Evolutionary conservation across 1,284 basidiomycete genomes (phyloP).

Genomic region (Sporisorium scitamineum): DNA sequence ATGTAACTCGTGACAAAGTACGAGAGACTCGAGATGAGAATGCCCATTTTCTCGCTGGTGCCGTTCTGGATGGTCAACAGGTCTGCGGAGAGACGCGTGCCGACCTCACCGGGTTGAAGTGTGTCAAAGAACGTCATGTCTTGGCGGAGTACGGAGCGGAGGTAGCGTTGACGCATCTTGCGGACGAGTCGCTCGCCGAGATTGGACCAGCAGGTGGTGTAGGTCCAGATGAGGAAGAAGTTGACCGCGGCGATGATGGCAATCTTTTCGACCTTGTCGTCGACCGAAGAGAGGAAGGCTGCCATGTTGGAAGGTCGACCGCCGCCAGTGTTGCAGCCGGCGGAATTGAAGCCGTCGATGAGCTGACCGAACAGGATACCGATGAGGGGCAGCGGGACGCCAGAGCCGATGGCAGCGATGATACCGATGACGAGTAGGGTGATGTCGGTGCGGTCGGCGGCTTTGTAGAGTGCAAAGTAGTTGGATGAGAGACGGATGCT

Average conservation of each 20-base stretch:
- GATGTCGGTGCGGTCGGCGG: constrained; percentile 36
- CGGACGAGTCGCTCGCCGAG: constrained; percentile 60
- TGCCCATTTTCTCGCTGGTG: constrained; percentile 62
- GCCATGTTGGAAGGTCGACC: constrained; percentile 25
- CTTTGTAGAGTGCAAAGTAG: constrained; percentile 53
- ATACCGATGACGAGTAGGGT: constrained; percentile 48
- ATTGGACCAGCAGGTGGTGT: constrained; percentile 61
- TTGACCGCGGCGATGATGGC: constrained; percentile 60
- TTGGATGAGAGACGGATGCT: constrained; percentile 40
- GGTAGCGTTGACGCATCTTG: constrained; percentile 70
- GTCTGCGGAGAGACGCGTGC: constrained; percentile 54
- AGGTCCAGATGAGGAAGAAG: constrained; percentile 64
- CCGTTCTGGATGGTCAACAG: constrained; percentile 61
- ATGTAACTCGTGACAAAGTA: constrained; percentile 61
- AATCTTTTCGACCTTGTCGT: constrained; percentile 57
- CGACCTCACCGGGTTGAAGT: constrained; percentile 56
- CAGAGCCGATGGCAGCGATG: constrained; percentile 56
- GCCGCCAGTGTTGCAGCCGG: constrained; percentile 27
- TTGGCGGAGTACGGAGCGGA: constrained; percentile 70
- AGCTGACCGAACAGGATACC: constrained; percentile 62
- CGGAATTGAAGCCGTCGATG: constrained; percentile 60
- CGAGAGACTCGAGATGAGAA: constrained; percentile 54
- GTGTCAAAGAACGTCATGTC: constrained; percentile 68
- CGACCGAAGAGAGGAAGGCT: constrained; percentile 48
- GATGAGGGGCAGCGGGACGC: constrained; percentile 61